Base-by-base conservation (phyloP, 2,329 filamentous ascomycete genomes). In the Aspergillus viridinutans region DNA sequence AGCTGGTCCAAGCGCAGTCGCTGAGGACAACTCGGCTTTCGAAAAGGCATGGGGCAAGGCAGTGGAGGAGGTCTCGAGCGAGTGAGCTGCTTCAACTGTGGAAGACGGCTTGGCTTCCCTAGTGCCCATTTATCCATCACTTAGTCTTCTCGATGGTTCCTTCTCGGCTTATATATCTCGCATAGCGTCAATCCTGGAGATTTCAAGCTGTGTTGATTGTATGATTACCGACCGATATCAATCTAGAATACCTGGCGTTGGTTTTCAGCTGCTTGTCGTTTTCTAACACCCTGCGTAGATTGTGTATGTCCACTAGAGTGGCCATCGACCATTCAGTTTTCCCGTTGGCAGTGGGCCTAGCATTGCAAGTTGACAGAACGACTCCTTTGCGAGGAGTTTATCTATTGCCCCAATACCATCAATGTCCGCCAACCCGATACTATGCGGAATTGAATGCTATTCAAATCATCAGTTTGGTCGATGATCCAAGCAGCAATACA, bases 41-140 rank as follows among this genome's bases (percentile, higher is more conserved):
- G 73, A 74, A 57, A 56, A 62, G 52, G 72, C 72, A 10, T 75
- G 72, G 72, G 72, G 71, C 1, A 74, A 73, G 58, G 72, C 72
- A 8, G 64, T 72, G 10, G 69, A 71, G 35, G 69, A 71, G 17
- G 58, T 57, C 5, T 35, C 53, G 14, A 50, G 49, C 42, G 55
- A 49, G 8, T 32, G 38, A 45, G 48, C 55, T 53, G 32, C 51
- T 42, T 60, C 58, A 32, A 26, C 14, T 49, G 25, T 8, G 10
- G 26, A n/a, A 35, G 38, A 26, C 42, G 3, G 50, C n/a, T 17
- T 14, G 32, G 26, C 29, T 23, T 35, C 38, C 7, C 21, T 8
- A 47, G 5, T 7, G 12, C 21, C 21, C 1, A 21, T 6, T 26
- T 25, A 14, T 23, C 21, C 23, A 20, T 38, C 14, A 6, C 32